Percentiles rank a stretch among this genome's conserved stretches.
Evolutionary conservation across 805 yeast species (phyloP).

Genomic region (Candida taoyuanica): DNA sequence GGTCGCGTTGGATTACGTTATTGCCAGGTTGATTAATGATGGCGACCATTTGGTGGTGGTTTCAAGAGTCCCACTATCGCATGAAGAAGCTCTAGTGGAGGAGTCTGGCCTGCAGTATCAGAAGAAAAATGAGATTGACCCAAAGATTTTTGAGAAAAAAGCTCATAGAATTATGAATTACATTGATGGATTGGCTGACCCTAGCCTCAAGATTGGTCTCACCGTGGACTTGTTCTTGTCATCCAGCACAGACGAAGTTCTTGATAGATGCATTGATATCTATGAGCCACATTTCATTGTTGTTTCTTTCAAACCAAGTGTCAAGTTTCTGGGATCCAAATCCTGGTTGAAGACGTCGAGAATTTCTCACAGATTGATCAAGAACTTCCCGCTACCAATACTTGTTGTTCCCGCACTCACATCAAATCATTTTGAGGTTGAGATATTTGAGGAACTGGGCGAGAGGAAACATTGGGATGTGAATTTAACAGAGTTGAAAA

Average conservation of each 20-base stretch:
- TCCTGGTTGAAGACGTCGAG: conserved; percentile 59
- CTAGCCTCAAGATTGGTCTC: conserved; percentile 38
- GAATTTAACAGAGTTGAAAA: conserved; percentile 9
- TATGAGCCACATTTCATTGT: conserved; percentile 58
- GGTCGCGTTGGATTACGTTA: conserved; percentile 74
- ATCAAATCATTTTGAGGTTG: conserved; percentile 47
- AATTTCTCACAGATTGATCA: conserved; percentile 59
- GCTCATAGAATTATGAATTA: conserved; percentile 31
- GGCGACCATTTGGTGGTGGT: conserved; percentile 67
- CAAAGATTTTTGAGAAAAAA: conserved; percentile 1
- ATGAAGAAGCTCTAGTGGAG: conserved; percentile 3
- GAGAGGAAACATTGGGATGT: conserved; percentile 11
- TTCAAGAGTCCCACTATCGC: conserved; percentile 39
- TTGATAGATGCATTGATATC: conserved; percentile 54
- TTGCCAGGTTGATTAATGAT: conserved; percentile 48
- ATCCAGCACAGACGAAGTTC: conserved; percentile 43
- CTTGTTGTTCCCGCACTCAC: conserved; percentile 60
- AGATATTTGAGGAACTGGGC: conserved; percentile 34
- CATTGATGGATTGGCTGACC: conserved; percentile 27
- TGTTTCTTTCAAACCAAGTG: conserved; percentile 48
- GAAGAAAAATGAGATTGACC: conserved; percentile 2
- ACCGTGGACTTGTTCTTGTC: conserved; percentile 61
- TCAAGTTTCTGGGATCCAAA: conserved; percentile 38
- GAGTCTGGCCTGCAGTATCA: not conserved
- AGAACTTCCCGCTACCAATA: conserved; percentile 61